phyloP scores from a whole-genome alignment of 164 flowering plant species.

The Santalum album region DNA sequence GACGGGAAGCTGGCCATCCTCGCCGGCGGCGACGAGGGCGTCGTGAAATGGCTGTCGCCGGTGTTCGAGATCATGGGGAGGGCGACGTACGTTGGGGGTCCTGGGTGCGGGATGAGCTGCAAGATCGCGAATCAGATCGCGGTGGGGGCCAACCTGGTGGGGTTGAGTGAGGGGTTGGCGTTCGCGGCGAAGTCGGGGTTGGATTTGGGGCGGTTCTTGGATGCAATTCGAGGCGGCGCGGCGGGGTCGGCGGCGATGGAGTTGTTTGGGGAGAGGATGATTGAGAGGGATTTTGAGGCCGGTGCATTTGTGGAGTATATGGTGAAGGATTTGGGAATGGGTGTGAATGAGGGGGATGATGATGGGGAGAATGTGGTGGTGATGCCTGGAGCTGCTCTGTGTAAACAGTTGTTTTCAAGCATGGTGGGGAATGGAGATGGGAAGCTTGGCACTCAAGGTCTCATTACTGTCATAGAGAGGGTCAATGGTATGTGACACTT shows the following conservation, averaged over 20 bases:
- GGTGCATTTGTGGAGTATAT: slow-evolving; percentile 72
- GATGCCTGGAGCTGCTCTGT: slow-evolving; percentile 65
- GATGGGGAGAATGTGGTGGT: slow-evolving; percentile 26
- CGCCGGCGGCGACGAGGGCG: slow-evolving; percentile 48
- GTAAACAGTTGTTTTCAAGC: slow-evolving; percentile 48
- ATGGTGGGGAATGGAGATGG: slow-evolving; percentile 83
- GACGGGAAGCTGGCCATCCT: slow-evolving; percentile 61
- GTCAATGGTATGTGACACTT: slow-evolving; percentile 49
- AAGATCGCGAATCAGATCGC: slow-evolving; percentile 72
- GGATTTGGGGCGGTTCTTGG: slow-evolving; percentile 38
- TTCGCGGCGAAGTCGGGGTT: slow-evolving; percentile 59
- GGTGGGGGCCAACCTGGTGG: slow-evolving; percentile 51
- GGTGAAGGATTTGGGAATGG: slow-evolving; percentile 92
- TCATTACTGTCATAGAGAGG: slow-evolving; percentile 49
- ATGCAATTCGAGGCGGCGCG: slow-evolving; percentile 47
- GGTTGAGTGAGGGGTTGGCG: slow-evolving; percentile 65
- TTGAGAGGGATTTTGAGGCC: slow-evolving; percentile 56
- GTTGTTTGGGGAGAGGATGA: slow-evolving; percentile 64
- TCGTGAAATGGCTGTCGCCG: slow-evolving; percentile 51
- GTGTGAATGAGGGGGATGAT: slow-evolving; percentile 31
- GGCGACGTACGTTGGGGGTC: slow-evolving; percentile 42
- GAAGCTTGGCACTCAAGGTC: slow-evolving; percentile 59
- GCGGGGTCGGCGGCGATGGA: slow-evolving; percentile 76
- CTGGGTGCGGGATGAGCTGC: slow-evolving; percentile 67
- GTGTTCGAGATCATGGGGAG: slow-evolving; percentile 47